Base-by-base conservation (phyloP, 192 early-diverging fungal genomes). In the Entophlyctis luteolus region DNA sequence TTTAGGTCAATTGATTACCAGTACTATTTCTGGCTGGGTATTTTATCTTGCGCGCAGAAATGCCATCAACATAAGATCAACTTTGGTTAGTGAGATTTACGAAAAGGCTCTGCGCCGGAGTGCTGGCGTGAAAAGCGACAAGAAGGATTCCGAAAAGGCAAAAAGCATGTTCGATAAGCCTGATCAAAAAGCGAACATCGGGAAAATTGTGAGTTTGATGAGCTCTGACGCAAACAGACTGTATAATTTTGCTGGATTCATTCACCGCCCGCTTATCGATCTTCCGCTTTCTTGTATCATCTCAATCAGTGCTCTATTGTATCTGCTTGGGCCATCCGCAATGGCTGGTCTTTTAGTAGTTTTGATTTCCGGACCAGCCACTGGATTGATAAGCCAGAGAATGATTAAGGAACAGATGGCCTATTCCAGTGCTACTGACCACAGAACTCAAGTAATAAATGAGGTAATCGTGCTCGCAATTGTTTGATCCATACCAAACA, bases 381-480 rank as follows among this genome's bases (percentile, higher is more conserved):
- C 74, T 18, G 67, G 56, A 18, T 50, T 42, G 27, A 48, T 79
- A 6, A 74, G 72, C 34, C 68, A 71, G 42, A 18, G 58, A 29
- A 58, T 73, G 33, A 50, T 68, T 54, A 68, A 76, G 37, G 32
- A 42, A 67, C 87, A 92, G 70, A 77, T 85, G n/a, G 70, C 81
- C 12, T 54, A 86, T n/a, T 83, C 90, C 66, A 67, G 60, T 33
- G 75, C 80, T 14, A 90, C 86, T 10, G 90, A 92, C 66, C 75
- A 90, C 67, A 87, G 94, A 20, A 79, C 95, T 35, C 83, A 88
- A n/a, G 78, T 86, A 62, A 86, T 94, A 54, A 95, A 90, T 55
- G 93, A 98, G 74, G 77, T 92, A 70, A 75, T 93, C 14, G 49
- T 38, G 39, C 28, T 71, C 0, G 16, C 70, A 32, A 68, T 10